phyloP scores from a whole-genome alignment of 2,329 filamentous ascomycete genomes.

The Colletotrichum salicis region DNA sequence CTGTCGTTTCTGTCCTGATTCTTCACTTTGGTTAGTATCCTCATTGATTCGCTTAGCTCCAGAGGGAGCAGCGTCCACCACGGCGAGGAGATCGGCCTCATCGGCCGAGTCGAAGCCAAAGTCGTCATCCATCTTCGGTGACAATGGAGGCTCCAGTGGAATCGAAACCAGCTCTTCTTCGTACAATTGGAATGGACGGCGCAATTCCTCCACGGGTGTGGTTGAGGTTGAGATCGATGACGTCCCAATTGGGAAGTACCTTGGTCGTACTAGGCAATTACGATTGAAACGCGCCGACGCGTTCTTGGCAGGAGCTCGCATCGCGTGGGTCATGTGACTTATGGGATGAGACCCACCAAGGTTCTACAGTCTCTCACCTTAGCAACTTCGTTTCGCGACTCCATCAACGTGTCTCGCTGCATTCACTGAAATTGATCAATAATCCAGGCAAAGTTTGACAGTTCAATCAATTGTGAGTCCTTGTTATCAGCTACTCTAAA shows the following conservation, averaged over 20 bases:
- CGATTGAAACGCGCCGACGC: background rate
- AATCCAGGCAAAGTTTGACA: no score
- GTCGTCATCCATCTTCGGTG: constrained; percentile 30
- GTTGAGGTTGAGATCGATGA: background rate
- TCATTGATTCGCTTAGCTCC: background rate
- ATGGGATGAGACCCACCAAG: background rate
- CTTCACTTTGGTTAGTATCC: background rate
- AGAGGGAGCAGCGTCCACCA: background rate
- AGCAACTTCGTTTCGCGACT: background rate
- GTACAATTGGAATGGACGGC: background rate
- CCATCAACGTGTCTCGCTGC: background rate
- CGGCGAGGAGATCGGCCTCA: constrained; percentile 26
- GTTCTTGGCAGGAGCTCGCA: background rate
- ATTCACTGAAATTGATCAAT: no score
- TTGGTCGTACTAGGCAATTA: background rate
- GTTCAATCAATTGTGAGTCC: no score
- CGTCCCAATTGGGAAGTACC: constrained; percentile 4
- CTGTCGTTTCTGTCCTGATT: constrained; percentile 7
- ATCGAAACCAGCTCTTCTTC: background rate
- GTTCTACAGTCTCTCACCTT: background rate
- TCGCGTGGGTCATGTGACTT: background rate
- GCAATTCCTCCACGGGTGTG: background rate
- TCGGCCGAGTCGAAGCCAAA: constrained; percentile 41
- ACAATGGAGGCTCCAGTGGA: background rate
- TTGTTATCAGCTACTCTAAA: no score